Base-by-base conservation (phyloP, 2,329 filamentous ascomycete genomes). In the Xylaria sp. region DNA sequence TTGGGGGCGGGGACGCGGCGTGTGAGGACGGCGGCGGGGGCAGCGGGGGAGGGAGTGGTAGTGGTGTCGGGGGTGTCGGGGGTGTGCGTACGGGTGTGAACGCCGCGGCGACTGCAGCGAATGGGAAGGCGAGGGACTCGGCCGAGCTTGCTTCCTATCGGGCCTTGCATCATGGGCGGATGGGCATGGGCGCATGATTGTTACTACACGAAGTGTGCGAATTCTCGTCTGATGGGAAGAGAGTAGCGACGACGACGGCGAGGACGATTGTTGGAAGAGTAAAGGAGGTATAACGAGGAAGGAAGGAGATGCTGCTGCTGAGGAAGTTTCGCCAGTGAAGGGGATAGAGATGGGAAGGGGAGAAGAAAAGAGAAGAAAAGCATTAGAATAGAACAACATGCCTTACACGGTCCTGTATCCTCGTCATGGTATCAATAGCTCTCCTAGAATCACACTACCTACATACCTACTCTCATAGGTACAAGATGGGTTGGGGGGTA, bases 361-460 rank as follows among this genome's bases (percentile, higher is more conserved):
- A 20, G 21, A 18, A 39, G 47, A 52, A 41, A 50, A 26, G 51
- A 45, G 43, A 47, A 21, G 44, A 29, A 26, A 48, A 39, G 9
- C 29, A 59, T 43, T 52, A 59, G 37, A 24, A 46, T 57, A 61
- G 54, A 49, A 50, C 21, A 54, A 51, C 54, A 61, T 57, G 46
- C 43, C 43, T 56, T 50, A 40, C 22, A 44, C 41, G 18, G 40
- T 54, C 49, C 50, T 60, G 54, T 59, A 62, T 52, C 13, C 39
- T 50, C 43, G 57, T 61, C 48, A 43, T 52, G 54, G 62, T 62
- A 66, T 64, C 59, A 52, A 59, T 57, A 56, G 34, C 26, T 41
- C 39, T 46, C 29, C 49, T 44, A 47, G 47, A 48, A 19, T 51
- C 42, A 22, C 43, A 13, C 24, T 44, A 13, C 19, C 44, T 16